Evolutionary conservation across 2,329 filamentous ascomycete genomes (phyloP).

Genomic region (Paracamarosporium sp.): DNA sequence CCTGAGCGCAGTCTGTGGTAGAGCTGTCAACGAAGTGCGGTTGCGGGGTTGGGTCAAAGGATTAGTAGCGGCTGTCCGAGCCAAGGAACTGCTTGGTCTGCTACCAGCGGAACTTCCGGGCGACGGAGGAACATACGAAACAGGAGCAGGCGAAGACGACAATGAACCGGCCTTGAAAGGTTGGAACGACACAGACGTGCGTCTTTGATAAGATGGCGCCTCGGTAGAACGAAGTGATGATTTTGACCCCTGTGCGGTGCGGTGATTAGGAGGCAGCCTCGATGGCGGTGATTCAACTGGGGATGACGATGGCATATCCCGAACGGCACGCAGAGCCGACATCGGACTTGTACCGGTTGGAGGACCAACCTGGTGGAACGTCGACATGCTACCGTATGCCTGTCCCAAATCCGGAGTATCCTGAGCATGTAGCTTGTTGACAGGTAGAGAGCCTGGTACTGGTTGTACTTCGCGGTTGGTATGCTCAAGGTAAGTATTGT

Average conservation of each 20-base stretch:
- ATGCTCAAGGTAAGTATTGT: constrained; percentile 85
- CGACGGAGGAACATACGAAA: constrained; percentile 59
- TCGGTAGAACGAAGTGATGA: constrained; percentile 60
- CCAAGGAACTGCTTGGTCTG: constrained; percentile 28
- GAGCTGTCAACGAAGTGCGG: constrained; percentile 74
- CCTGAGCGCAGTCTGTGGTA: constrained; percentile 76
- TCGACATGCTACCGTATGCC: constrained; percentile 88
- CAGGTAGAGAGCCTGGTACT: constrained; percentile 79
- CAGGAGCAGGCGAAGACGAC: constrained; percentile 80
- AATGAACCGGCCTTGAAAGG: constrained; percentile 96
- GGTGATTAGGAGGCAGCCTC: constrained; percentile 54
- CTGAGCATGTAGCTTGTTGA: constrained; percentile 57
- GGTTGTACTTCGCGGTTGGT: constrained; percentile 59
- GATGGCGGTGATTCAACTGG: constrained; percentile 59
- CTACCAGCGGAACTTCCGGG: constrained; percentile 57
- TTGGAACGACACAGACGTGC: constrained; percentile 87
- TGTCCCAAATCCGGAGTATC: constrained; percentile 70
- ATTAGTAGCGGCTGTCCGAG: constrained; percentile 27
- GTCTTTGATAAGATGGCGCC: constrained; percentile 61
- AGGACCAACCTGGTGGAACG: constrained; percentile 80
- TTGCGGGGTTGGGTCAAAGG: constrained; percentile 64
- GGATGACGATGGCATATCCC: constrained; percentile 59
- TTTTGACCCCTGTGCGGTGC: constrained; percentile 56
- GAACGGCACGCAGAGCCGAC: constrained; percentile 77
- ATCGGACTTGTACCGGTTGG: constrained; percentile 83